A percentile compares a stretch with the other conserved stretches of the same genome.
Conservation (phyloP, 1,284 basidiomycete species). For the Puccinia novopanici region DNA sequence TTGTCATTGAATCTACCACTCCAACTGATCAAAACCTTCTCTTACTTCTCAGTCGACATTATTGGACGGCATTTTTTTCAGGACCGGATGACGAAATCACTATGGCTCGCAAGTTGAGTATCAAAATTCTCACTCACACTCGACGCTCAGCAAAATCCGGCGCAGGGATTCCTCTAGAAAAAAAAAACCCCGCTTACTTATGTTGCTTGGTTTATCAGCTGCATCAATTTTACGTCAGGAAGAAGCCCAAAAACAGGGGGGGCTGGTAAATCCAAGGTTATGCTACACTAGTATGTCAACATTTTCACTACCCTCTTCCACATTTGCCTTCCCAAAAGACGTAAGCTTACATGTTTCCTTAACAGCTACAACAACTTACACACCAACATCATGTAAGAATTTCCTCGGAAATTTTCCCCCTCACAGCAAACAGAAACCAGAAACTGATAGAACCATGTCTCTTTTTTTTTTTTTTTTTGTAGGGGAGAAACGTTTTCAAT, state of each 20-base stretch:
- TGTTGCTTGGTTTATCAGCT: not conserved
- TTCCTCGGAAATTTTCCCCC: not conserved
- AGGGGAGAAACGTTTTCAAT: constrained; percentile 30
- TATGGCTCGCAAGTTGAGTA: constrained; percentile 45
- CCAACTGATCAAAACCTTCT: not conserved
- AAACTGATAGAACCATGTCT: not conserved
- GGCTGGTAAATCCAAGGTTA: constrained; percentile 1
- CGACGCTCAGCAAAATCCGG: no score
- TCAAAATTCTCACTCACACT: not conserved
- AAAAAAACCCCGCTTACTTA: not conserved
- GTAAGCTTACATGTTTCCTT: not conserved
- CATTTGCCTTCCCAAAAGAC: not conserved
- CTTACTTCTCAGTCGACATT: constrained; percentile 15
- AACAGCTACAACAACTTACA: constrained; percentile 45
- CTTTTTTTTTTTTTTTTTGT: no score
- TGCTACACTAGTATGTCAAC: constrained; percentile 30
- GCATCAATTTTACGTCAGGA: constrained; percentile 31
- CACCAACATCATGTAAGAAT: not conserved
- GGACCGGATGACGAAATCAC: constrained; percentile 28
- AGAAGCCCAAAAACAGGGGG: constrained; percentile 33
- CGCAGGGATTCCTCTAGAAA: no score
- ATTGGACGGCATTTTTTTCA: constrained; percentile 23
- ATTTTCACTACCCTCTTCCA: not conserved
- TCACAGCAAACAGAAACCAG: no score
- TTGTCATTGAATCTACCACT: not conserved